Percentiles rank a stretch among this genome's conserved stretches.
Conservation (phyloP, 495 filamentous ascomycete genomes). For the Aspergillus carlsbadensis region DNA sequence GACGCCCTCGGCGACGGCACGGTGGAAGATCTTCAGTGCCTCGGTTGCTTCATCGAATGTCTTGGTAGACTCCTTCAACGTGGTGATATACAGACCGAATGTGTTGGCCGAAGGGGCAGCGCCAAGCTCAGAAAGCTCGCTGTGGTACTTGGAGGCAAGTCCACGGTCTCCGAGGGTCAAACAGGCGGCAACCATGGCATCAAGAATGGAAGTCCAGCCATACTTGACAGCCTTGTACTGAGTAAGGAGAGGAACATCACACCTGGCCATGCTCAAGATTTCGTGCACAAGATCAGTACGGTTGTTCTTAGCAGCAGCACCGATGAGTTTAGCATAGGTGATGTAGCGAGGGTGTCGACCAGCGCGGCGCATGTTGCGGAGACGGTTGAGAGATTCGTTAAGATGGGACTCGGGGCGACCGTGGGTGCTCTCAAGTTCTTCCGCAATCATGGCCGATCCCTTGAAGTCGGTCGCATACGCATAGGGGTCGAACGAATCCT, state of each 20-base stretch:
- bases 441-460: conserved; percentile 84
- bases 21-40: conserved; percentile 94
- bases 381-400: conserved; percentile 75
- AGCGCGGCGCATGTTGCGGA: conserved; percentile 88
- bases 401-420: conserved; percentile 67
- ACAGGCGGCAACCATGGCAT: conserved; percentile 93
- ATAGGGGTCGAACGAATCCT: conserved; percentile 89
- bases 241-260: conserved; percentile 78
- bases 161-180: conserved; percentile 77
- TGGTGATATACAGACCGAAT: conserved; percentile 97
- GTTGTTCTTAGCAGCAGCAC: conserved; percentile 78
- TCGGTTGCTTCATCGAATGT: conserved; percentile 97
- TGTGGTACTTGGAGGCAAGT: conserved; percentile 80
- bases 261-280: conserved; percentile 80
- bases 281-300: conserved; percentile 80
- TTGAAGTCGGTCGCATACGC: conserved; percentile 85
- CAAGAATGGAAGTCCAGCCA: conserved; percentile 91
- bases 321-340: conserved; percentile 92
- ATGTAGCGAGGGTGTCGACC: conserved; percentile 92
- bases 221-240: conserved; percentile 84
- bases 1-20: conserved; percentile 89
- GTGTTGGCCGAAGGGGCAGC: conserved; percentile 93
- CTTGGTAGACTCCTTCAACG: conserved; percentile 92
- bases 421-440: conserved; percentile 74
- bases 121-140: conserved; percentile 84